Evolutionary conservation across 2,329 filamentous ascomycete species (phyloP).

Genomic region (Ophiostoma fasciatum): DNA sequence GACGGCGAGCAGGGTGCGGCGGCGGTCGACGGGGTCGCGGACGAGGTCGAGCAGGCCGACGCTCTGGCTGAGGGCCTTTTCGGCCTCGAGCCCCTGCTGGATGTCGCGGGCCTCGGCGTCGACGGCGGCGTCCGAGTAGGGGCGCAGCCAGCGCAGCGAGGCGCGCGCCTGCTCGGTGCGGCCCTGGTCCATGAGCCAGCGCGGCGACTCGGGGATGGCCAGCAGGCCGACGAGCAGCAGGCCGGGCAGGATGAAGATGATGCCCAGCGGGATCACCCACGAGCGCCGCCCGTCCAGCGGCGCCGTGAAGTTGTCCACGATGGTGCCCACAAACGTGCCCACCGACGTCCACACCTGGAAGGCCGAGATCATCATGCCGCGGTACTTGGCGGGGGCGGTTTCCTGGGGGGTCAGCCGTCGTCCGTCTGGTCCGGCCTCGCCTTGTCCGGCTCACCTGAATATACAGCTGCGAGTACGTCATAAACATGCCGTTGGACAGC

Average conservation of each 20-base stretch:
- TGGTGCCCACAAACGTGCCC: conserved; percentile 27
- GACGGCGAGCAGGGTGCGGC: conserved; percentile 33
- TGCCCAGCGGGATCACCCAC: conserved; percentile 25
- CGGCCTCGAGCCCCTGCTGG: conserved; percentile 20
- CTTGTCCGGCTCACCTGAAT: conserved; percentile 14
- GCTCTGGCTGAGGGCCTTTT: conserved; percentile 18
- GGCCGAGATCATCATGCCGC: conserved; percentile 22
- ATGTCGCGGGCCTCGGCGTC: conserved; percentile 23
- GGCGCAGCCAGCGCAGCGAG: conserved; percentile 21
- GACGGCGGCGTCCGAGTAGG: conserved; percentile 17
- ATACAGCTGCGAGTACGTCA: conserved; percentile 32
- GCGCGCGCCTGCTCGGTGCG: conserved; percentile 20
- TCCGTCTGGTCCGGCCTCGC: no score
- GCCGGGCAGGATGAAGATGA: conserved; percentile 24
- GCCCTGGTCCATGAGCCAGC: conserved; percentile 24
- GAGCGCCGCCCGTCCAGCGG: conserved; percentile 20
- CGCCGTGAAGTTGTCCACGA: conserved; percentile 34
- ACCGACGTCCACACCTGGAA: conserved; percentile 20
- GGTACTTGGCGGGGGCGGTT: conserved; percentile 16
- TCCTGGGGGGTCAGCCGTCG: conserved; percentile 9
- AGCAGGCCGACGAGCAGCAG: conserved; percentile 22
- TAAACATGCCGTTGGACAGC: conserved; percentile 40
- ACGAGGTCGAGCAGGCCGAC: conserved; percentile 31
- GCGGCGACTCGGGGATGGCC: conserved; percentile 26
- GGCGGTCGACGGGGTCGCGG: conserved; percentile 34